phyloP scores from a whole-genome alignment of 139 green algal species.

The Chlorella ohadii region DNA sequence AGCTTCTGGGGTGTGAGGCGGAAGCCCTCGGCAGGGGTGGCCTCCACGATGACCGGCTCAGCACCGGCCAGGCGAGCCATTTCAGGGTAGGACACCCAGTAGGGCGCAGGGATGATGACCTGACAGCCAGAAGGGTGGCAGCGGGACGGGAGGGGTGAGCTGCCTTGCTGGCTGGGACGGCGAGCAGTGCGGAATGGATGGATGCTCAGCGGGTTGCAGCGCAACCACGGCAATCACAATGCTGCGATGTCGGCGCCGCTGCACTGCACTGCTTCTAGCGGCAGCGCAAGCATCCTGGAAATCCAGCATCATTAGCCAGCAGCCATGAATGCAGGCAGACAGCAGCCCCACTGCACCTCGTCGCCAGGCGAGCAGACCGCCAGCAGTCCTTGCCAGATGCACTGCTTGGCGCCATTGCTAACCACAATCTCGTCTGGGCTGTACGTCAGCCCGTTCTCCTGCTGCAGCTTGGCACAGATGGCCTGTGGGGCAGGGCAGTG shows the following conservation, averaged over 20 bases:
- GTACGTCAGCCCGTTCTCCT: slow-evolving; percentile 92
- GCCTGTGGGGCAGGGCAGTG: slow-evolving; percentile 53
- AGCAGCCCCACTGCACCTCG: slow-evolving; percentile 56
- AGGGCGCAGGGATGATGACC: slow-evolving; percentile 96
- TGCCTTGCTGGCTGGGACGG: too few species aligned
- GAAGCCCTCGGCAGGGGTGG: slow-evolving; percentile 75
- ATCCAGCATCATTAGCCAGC: too few species aligned
- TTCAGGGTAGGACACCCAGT: slow-evolving; percentile 98
- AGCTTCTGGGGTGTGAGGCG: slow-evolving; percentile 83
- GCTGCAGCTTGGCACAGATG: slow-evolving; percentile 89
- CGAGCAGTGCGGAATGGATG: too few species aligned
- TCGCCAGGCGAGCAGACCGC: slow-evolving; percentile 70
- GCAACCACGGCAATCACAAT: not conserved
- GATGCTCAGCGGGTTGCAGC: too few species aligned
- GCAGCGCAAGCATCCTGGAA: too few species aligned
- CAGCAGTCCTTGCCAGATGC: slow-evolving; percentile 89
- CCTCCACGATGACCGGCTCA: slow-evolving; percentile 81
- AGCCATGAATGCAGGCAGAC: too few species aligned
- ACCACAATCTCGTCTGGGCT: slow-evolving; percentile 88
- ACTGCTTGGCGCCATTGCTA: slow-evolving; percentile 96
- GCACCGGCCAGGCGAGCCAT: slow-evolving; percentile 92
- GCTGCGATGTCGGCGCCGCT: not conserved
- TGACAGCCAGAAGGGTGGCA: slow-evolving; percentile 11
- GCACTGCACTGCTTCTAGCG: not conserved
- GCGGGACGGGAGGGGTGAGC: too few species aligned